A percentile compares a stretch with the other conserved stretches of the same genome.
Conservation (phyloP, 1,139 yeast species). For the Kluyveromyces marxianus region DNA sequence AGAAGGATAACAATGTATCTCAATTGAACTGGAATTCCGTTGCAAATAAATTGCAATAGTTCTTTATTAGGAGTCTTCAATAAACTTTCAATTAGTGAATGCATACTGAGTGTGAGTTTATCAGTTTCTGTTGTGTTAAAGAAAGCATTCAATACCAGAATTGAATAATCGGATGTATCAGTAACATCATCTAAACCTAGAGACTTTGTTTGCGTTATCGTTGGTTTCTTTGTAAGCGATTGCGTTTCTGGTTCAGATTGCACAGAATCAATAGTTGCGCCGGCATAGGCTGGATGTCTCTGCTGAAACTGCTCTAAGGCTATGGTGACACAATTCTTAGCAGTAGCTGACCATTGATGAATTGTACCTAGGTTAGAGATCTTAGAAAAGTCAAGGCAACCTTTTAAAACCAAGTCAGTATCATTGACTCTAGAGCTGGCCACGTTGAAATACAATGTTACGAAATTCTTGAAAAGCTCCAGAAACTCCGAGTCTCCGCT, state of each 20-base stretch:
- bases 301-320: constrained; percentile 23
- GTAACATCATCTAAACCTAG: constrained; percentile 18
- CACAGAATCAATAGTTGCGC: constrained; percentile 10
- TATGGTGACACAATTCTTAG: constrained; percentile 21
- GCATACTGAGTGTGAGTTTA: constrained; percentile 43
- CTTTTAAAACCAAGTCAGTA: constrained; percentile 26
- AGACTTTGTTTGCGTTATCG: constrained; percentile 21
- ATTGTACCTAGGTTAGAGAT: constrained; percentile 24
- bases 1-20: constrained; percentile 59
- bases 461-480: constrained; percentile 34
- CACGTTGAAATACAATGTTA: constrained; percentile 21
- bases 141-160: constrained; percentile 40
- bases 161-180: constrained; percentile 30
- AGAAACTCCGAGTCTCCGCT: constrained; percentile 65
- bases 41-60: constrained; percentile 57
- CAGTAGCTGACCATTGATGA: constrained; percentile 24
- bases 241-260: constrained; percentile 6
- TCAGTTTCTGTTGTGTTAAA: constrained; percentile 46
- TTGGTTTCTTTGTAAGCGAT: constrained; percentile 21
- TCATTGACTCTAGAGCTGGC: constrained; percentile 21
- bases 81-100: constrained; percentile 37
- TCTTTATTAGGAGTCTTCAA: constrained; percentile 29
- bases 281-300: constrained; percentile 19
- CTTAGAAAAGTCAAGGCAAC: constrained; percentile 26
- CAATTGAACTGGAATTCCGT: constrained; percentile 83